Evolutionary conservation across 495 filamentous ascomycete species (phyloP).

Genomic region (Halenospora varia): DNA sequence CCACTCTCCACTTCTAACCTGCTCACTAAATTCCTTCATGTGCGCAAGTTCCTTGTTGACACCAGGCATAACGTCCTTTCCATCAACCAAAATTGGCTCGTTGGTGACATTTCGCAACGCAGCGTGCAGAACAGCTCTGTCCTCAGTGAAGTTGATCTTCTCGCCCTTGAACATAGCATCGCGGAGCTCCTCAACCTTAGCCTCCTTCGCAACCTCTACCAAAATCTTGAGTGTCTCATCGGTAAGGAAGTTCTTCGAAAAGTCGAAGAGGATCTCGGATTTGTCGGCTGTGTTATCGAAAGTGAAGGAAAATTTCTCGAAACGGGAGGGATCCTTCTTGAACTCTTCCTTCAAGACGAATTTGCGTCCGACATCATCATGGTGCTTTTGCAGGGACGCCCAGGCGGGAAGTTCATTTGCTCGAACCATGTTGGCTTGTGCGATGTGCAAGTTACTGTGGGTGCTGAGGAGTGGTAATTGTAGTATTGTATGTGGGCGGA

Average conservation of each 20-base stretch:
- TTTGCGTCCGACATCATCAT: slow-evolving; percentile 73
- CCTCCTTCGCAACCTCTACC: slow-evolving; percentile 85
- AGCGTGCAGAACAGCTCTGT: slow-evolving; percentile 92
- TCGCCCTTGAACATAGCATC: slow-evolving; percentile 97
- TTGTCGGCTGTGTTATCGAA: slow-evolving; percentile 77
- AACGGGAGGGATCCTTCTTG: slow-evolving; percentile 80
- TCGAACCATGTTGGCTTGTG: slow-evolving; percentile 51
- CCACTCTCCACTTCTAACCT: slow-evolving; percentile 93
- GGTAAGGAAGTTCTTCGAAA: slow-evolving; percentile 97
- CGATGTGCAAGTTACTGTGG: background rate
- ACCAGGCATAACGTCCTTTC: slow-evolving; percentile 91
- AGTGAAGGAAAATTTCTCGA: slow-evolving; percentile 81
- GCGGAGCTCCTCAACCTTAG: slow-evolving; percentile 83
- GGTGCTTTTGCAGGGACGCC: slow-evolving; percentile 85
- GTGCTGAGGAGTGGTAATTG: background rate
- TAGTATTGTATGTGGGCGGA: background rate
- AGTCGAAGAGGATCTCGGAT: slow-evolving; percentile 90
- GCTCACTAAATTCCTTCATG: slow-evolving; percentile 95
- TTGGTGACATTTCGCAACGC: slow-evolving; percentile 86
- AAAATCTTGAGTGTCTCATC: slow-evolving; percentile 86
- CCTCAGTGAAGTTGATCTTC: slow-evolving; percentile 98
- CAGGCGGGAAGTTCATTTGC: slow-evolving; percentile 78
- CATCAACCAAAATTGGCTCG: slow-evolving; percentile 87
- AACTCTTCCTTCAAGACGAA: slow-evolving; percentile 94
- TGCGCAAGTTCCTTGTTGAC: slow-evolving; percentile 90